Base-by-base conservation (phyloP, 2,329 filamentous ascomycete species). In the Alternaria novae-zelandiae region DNA sequence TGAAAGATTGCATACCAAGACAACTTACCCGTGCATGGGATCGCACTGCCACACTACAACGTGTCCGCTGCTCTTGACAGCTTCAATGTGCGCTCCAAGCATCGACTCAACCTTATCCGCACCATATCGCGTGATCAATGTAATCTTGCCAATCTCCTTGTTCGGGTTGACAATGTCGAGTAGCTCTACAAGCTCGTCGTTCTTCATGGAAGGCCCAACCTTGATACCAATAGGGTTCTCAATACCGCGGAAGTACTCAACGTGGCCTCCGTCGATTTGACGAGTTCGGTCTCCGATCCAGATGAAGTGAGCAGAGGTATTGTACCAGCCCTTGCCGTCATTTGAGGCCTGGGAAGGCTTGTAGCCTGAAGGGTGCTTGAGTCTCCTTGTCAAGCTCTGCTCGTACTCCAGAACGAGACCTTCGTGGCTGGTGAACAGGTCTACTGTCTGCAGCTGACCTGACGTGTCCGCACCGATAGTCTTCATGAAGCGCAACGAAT, bases 281-380 rank as follows among this genome's bases (percentile, higher is more conserved):
- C 96, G 89, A 2, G 96, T 99, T 69, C 96, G 92, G 81, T 99
- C 96, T 58, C 96, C 96, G 73, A 99, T 96, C 96, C 96, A 99
- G 79, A 99, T 87, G 84, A 99, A 98, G 79, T 99, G 96, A 0
- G 93, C 93, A 5, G 93, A 97, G 0, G 95, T 98, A 81, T 97
- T 91, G 83, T 96, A 98, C 86, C 92, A 96, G 74, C 90, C 89
- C 74, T 87, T 88, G 15, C 80, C 78, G 54, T 81, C 79, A 6
- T 73, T 63, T 1, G 74, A 78, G 8, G 63, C 54, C 1, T 64
- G 65, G 3, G 56, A 71, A 68, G 64, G 74, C 65, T 25, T 78
- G 73, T 79, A 80, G 63, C 83, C 83, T 44, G 81, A 78, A 2
- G 91, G 91, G 70, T 89, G 88, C 66, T 88, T 90, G 61, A 96